Percentiles rank a stretch among this genome's conserved stretches.
phyloP scores from a whole-genome alignment of 306 rosid species.

The Inga laurina region DNA sequence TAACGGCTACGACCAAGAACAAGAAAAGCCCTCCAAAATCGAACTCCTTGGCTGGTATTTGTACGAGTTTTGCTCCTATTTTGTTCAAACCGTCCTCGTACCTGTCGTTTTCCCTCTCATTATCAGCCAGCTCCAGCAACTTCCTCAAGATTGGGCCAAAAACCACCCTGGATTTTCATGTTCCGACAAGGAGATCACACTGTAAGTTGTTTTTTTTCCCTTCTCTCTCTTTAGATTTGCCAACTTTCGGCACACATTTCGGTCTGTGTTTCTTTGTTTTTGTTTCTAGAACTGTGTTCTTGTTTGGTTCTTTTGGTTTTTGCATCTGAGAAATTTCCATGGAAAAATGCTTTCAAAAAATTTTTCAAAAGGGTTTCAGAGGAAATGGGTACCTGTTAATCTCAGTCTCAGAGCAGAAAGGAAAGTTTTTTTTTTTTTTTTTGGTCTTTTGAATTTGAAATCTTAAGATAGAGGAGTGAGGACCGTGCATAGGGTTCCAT shows the following conservation, averaged over 20 bases:
- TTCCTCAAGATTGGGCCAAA: conserved; percentile 35
- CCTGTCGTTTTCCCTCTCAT: conserved; percentile 83
- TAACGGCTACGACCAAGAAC: conserved; percentile 37
- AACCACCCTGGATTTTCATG: conserved; percentile 43
- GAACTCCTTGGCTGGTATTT: conserved; percentile 78
- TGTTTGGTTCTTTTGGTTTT: neutral
- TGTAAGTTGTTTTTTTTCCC: conserved; percentile 48
- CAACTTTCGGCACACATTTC: neutral
- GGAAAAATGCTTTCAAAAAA: neutral
- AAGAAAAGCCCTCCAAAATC: conserved; percentile 52
- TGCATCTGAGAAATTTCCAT: neutral
- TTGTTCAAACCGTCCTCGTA: conserved; percentile 60
- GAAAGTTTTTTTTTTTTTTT: neutral
- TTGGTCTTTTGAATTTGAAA: neutral
- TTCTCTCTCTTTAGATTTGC: neutral
- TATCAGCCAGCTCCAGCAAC: conserved; percentile 55
- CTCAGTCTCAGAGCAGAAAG: neutral
- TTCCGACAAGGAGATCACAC: conserved; percentile 40
- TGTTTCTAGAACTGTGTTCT: neutral
- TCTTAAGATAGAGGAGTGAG: conserved; percentile 7
- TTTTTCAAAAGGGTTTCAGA: neutral
- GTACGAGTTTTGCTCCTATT: conserved; percentile 76
- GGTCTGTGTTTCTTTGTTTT: too few relatives aligned
- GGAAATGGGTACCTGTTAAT: neutral
- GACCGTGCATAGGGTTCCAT: conserved; percentile 19